A percentile compares a stretch with the other conserved stretches of the same genome.
phyloP scores from a whole-genome alignment of 164 flowering plant species.

The Brasenia schreberi region DNA sequence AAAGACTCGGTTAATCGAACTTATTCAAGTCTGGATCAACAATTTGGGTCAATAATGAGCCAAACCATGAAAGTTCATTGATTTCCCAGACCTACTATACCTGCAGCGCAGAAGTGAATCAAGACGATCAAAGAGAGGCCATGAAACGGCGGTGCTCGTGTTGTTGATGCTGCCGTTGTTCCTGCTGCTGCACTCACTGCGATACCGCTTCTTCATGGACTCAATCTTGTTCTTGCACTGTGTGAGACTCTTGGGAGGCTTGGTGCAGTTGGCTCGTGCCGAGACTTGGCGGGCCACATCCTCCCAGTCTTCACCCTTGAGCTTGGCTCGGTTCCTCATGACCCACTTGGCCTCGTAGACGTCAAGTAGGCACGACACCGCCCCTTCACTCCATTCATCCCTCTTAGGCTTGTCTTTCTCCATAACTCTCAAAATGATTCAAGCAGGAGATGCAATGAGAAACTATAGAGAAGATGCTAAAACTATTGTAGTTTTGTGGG shows the following conservation, averaged over 20 bases:
- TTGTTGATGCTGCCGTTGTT: constrained; percentile 20
- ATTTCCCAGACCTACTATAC: neutral
- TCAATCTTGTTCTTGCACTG: constrained; percentile 99
- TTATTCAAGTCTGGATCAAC: too few species aligned
- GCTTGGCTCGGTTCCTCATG: constrained; percentile 84
- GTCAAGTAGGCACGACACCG: constrained; percentile 67
- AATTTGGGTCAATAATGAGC: too few species aligned
- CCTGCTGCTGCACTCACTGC: constrained; percentile 32
- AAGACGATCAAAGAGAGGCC: constrained; percentile 74
- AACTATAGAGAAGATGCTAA: neutral
- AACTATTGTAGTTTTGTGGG: neutral
- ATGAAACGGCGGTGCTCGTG: constrained; percentile 30
- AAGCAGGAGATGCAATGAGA: neutral
- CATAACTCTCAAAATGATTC: constrained; percentile 9
- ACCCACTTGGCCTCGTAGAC: constrained; percentile 86
- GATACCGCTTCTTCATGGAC: constrained; percentile 90
- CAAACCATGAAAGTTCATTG: too few species aligned
- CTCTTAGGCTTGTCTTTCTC: constrained; percentile 48
- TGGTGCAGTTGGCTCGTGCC: constrained; percentile 29
- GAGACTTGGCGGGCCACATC: constrained; percentile 79
- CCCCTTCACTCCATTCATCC: constrained; percentile 98
- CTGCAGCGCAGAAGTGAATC: constrained; percentile 60
- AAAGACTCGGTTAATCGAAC: too few species aligned
- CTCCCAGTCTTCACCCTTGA: constrained; percentile 95
- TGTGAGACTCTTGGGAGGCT: constrained; percentile 75